Evolutionary conservation across 257 asterid genomes (phyloP).

Genomic region (Jacaranda copaia): DNA sequence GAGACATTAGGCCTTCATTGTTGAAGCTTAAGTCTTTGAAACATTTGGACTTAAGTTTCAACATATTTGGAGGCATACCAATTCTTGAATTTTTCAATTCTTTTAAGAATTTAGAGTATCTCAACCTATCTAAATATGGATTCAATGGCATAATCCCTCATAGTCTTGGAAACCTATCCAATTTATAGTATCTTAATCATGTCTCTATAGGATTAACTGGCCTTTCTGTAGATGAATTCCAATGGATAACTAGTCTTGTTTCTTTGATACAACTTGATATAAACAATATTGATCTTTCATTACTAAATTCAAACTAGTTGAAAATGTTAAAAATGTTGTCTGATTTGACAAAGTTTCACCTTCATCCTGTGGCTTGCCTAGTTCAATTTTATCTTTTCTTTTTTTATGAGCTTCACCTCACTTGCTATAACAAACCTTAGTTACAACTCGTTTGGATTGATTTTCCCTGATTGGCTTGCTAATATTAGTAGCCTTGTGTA

Average conservation of each 20-base stretch:
- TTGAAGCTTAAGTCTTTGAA: conserved; percentile 46
- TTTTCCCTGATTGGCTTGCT: conserved; percentile 58
- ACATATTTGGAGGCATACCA: conserved; percentile 48
- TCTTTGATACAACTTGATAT: conserved; percentile 51
- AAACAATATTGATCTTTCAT: conserved; percentile 52
- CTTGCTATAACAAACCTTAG: conserved; percentile 58
- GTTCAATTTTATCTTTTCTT: conserved; percentile 43
- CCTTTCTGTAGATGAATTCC: conserved; percentile 37
- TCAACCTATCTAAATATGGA: conserved; percentile 58
- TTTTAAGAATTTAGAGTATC: conserved; percentile 45
- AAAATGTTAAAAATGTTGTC: conserved; percentile 48
- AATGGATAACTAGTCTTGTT: conserved; percentile 48
- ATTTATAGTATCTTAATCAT: conserved; percentile 55
- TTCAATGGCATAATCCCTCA: conserved; percentile 49
- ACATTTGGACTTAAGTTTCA: conserved; percentile 58
- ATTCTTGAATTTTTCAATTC: conserved; percentile 56
- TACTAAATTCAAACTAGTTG: conserved; percentile 46
- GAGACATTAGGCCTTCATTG: conserved; percentile 59
- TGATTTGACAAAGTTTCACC: conserved; percentile 44
- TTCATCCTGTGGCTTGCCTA: conserved; percentile 45
- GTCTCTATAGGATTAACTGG: conserved; percentile 45
- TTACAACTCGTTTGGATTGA: conserved; percentile 41
- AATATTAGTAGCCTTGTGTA: conserved; percentile 54
- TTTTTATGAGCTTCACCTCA: conserved; percentile 48
- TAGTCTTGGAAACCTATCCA: conserved; percentile 53